Base-by-base conservation (phyloP, 495 filamentous ascomycete species). In the Trichoderma reesei region DNA sequence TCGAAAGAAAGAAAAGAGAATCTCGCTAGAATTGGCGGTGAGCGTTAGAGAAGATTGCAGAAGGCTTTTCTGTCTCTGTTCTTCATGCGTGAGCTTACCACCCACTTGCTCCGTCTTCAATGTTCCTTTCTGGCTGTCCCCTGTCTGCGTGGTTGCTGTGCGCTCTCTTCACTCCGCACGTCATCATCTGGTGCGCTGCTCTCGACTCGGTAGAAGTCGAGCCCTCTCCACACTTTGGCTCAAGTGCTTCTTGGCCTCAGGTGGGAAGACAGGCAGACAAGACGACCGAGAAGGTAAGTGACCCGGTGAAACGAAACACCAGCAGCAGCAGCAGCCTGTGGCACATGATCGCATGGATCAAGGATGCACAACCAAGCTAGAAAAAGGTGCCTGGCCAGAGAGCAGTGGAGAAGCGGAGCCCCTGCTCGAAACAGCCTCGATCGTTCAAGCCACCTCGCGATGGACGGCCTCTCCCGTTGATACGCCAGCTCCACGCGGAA, bases 401-500 rank as follows among this genome's bases (percentile, higher is more conserved):
- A 18, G 10, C 26, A n/a, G 51, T 56, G 51, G 51, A 34, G 51
- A 56, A 56, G 51, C 51, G 51, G 51, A 56, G 10, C 51, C 26
- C 51, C 51, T 56, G 33, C 26, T 56, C 34, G 26, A 34, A 56
- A 16, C 34, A 20, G 51, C 51, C 31, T 56, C 51, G 51, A 56
- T 56, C 51, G 20, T 33, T 56, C 51, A 56, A 56, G 51, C 51
- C 51, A 56, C 51, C 20, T 56, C 20, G 51, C 26, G 51, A 56
- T 56, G 51, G 51, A 56, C 51, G 51, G 51, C 51, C 51, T 56
- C 51, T 56, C 51, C 51, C 51, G 51, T 56, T 26, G 51, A 34
- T 56, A n/a, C 33, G 51, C 51, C 31, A 56, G 51, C 51, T 34
- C 51, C 51, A 56, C 51, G 51, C 31, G 31, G 31, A 56, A 34